A percentile compares a stretch with the other conserved stretches of the same genome.
These are phyloP conservation scores for Solanum paucissectum DNA, from an alignment of 257 asterid species.

Conservation along the genomic window DNA sequence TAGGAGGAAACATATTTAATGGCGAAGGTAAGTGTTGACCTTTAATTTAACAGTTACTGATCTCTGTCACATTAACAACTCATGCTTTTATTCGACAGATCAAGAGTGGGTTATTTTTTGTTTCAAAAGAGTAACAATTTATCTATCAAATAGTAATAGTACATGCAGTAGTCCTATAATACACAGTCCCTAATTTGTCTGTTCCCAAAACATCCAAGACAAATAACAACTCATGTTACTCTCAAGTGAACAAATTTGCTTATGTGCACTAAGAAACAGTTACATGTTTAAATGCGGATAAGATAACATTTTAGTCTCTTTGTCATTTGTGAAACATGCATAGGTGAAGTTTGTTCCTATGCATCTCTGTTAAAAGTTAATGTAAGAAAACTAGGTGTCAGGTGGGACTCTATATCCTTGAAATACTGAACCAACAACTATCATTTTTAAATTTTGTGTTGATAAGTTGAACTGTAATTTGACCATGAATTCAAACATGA, in stretches of 20 bases:
- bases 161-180: not conserved
- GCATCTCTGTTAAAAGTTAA: not conserved
- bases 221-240: not conserved
- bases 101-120: not conserved
- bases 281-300: not conserved
- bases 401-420: not conserved
- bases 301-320: not conserved
- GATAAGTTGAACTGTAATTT: not conserved
- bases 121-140: not conserved
- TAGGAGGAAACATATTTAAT: not conserved
- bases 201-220: not conserved
- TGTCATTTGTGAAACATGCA: not conserved
- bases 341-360: not conserved
- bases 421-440: not conserved
- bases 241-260: not conserved
- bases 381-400: not conserved
- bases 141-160: not conserved
- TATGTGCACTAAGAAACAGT: not conserved
- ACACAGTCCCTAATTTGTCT: not conserved
- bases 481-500: not conserved
- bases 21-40: not conserved
- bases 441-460: not conserved
- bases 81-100: not conserved
- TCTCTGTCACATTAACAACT: not conserved
- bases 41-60: not conserved